Evolutionary conservation across 129 eudicot species (phyloP), one percentile per base, ranked within the genome.

Genomic region (Saposhnikovia divaricata): DNA sequence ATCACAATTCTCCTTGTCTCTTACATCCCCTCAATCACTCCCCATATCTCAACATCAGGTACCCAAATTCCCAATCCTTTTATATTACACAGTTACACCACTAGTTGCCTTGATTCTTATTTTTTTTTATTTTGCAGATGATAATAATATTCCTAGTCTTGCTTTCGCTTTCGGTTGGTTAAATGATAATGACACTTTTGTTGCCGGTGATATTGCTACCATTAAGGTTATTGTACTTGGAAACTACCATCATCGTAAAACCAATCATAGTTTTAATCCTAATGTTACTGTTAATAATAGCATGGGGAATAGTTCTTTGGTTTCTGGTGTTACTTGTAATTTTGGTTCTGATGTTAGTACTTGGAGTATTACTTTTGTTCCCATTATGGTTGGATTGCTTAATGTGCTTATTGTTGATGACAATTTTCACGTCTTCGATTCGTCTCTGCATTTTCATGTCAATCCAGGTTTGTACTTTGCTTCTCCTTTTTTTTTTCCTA

Each of bases 231-330:
- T 13, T 28, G 84, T 87, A 13, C 53, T 85, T 15, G 87, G 82
- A 69, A 79, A 81, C 77, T 91, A 85, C 50, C 84, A 81, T 70
- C 3, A 66, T 8, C 83, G 73, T 18, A 71, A 89, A 16, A 80
- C 78, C 55, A 78, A 87, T 42, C 75, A 63, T 44, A 79, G 79
- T 25, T 93, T 93, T 42, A 80, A 75, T 73, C 98, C 98, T 0
- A 81, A 81, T 28, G 23, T 93, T 31, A 81, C 87, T 6, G 88
- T 90, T 57, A 81, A 91, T 81, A 84, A 77, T 25, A 87, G 82
- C 80, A 78, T 74, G 81, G 98, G 98, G 74, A 90, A 93, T 76
- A 93, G 97, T 72, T 87, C 85, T 83, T 83, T 76, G 50, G 50
- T 91, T 46, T 85, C 93, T 13, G 93, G 91, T 74, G 80, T 91